Conservation (phyloP, 2,329 filamentous ascomycete genomes). For the Colletotrichum orbiculare region DNA sequence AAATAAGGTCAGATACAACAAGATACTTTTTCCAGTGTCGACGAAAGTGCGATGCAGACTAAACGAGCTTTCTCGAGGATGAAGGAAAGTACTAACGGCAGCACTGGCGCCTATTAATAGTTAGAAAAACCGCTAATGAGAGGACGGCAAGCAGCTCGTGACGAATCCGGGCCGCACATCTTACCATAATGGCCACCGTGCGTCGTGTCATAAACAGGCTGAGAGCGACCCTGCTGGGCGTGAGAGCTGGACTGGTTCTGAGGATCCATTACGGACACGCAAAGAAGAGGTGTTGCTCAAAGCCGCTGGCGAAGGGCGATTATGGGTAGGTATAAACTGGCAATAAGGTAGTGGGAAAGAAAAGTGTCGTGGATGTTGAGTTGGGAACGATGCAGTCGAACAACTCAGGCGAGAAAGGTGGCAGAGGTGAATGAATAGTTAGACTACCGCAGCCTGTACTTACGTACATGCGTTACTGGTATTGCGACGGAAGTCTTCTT, state of each 20-base stretch:
- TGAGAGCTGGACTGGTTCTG: conserved; percentile 44
- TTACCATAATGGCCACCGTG: conserved; percentile 84
- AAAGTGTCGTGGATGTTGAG: too few species aligned
- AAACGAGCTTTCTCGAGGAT: background rate
- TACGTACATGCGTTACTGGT: too few species aligned
- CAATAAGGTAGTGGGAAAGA: too few species aligned
- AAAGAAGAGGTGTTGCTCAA: too few species aligned
- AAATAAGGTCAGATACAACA: conserved; percentile 5
- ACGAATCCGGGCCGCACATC: conserved; percentile 39
- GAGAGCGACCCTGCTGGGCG: conserved; percentile 65
- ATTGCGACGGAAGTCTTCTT: too few species aligned
- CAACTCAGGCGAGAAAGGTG: too few species aligned
- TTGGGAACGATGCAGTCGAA: too few species aligned
- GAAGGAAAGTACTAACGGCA: conserved; percentile 62
- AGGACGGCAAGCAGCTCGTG: conserved; percentile 38
- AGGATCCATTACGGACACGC: conserved; percentile 47
- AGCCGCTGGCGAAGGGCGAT: too few species aligned
- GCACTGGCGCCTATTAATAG: conserved; percentile 70
- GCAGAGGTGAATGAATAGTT: too few species aligned
- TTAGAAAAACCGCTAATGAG: conserved; percentile 35
- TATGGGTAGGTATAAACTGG: too few species aligned
- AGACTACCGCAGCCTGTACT: too few species aligned
- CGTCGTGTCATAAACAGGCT: conserved; percentile 77
- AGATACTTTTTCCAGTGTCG: too few species aligned
- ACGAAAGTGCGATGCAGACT: background rate